These are phyloP conservation scores for Graphilbum ipis-grandicollis DNA, from an alignment of 2,329 filamentous ascomycete species.

Conservation along the genomic window DNA sequence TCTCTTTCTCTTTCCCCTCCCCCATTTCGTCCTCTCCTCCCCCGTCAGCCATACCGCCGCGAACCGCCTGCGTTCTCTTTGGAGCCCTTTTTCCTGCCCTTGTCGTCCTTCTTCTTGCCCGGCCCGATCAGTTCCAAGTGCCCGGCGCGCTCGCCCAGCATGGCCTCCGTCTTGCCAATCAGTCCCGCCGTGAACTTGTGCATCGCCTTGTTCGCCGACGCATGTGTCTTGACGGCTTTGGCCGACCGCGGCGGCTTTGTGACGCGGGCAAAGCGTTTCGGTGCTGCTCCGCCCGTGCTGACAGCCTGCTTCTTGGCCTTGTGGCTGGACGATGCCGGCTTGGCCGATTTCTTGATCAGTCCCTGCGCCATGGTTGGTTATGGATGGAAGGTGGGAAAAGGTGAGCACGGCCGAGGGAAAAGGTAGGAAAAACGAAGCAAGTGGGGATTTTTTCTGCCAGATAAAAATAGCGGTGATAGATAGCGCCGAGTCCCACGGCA, in stretches of 20 bases:
- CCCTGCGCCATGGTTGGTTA: constrained; percentile 34
- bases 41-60: constrained; percentile 40
- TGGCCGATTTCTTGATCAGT: constrained; percentile 27
- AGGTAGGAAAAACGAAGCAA: not conserved
- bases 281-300: constrained; percentile 3
- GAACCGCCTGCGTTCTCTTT: constrained; percentile 25
- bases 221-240: constrained; percentile 16
- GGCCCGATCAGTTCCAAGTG: constrained; percentile 42
- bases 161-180: constrained; percentile 34
- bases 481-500: too few species aligned
- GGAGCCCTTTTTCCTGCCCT: constrained; percentile 24
- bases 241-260: constrained; percentile 28
- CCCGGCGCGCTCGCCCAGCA: constrained; percentile 40
- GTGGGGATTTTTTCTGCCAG: not conserved
- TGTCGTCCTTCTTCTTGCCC: constrained; percentile 25
- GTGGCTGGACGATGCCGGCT: constrained; percentile 12
- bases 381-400: not conserved
- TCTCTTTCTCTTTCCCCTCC: too few species aligned
- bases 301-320: constrained; percentile 19
- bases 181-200: constrained; percentile 38
- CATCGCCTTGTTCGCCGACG: constrained; percentile 31
- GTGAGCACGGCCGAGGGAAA: too few species aligned
- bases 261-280: constrained; percentile 25
- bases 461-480: not conserved
- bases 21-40: too few species aligned